Percentiles rank a stretch among this genome's conserved stretches.
These are phyloP conservation scores for Trifolium subterraneum DNA, from an alignment of 306 rosid genomes.

Conservation along the genomic window DNA sequence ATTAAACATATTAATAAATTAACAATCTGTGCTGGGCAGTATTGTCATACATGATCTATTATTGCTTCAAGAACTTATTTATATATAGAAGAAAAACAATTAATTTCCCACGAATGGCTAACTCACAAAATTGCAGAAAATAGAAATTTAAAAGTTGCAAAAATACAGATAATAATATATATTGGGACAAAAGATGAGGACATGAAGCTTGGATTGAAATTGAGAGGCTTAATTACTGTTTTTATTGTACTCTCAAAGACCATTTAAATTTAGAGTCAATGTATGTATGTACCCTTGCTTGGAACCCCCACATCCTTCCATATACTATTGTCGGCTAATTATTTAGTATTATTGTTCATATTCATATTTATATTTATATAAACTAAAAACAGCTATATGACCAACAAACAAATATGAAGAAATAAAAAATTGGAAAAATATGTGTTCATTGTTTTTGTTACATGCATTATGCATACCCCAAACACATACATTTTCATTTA, in stretches of 20 bases:
- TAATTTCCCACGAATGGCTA: constrained; percentile 34
- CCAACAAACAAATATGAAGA: constrained; percentile 31
- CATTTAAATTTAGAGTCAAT: constrained; percentile 23
- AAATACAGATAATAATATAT: neutral
- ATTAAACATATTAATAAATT: constrained; percentile 29
- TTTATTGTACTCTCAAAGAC: constrained; percentile 32
- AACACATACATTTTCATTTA: neutral
- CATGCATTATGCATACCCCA: neutral
- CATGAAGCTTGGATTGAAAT: constrained; percentile 15
- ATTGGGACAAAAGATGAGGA: neutral
- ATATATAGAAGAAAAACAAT: neutral
- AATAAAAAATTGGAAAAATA: constrained; percentile 6
- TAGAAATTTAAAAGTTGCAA: constrained; percentile 15
- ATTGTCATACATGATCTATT: constrained; percentile 34
- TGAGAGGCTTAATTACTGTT: constrained; percentile 20
- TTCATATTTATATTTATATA: neutral
- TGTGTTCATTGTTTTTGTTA: neutral
- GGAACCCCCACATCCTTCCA: constrained; percentile 39
- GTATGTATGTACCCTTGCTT: neutral
- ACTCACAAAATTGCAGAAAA: constrained; percentile 39
- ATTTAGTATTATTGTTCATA: constrained; percentile 22
- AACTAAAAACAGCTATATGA: constrained; percentile 33
- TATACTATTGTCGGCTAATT: constrained; percentile 49
- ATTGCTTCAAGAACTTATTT: constrained; percentile 40
- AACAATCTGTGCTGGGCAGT: constrained; percentile 12